Evolutionary conservation across 805 yeast genomes (phyloP).

Genomic region (Saturnispora serradocipensis): DNA sequence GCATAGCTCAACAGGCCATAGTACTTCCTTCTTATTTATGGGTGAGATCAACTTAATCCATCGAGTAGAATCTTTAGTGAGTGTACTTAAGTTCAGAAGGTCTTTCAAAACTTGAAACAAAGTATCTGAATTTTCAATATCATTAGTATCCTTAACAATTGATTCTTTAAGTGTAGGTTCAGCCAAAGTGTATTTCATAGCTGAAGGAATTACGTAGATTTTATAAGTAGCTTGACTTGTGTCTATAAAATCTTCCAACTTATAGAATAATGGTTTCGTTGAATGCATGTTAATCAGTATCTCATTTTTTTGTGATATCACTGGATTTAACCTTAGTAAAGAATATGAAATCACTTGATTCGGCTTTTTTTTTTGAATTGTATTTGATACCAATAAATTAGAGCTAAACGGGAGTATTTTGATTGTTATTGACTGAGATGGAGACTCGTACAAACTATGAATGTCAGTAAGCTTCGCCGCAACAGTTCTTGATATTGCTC

Average conservation of each 20-base stretch:
- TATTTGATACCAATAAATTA: constrained; percentile 28
- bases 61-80: constrained; percentile 21
- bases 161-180: not conserved
- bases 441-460: constrained; percentile 16
- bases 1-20: constrained; percentile 70
- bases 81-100: constrained; percentile 31
- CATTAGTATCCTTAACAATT: constrained; percentile 7
- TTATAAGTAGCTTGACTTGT: constrained; percentile 3
- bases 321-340: constrained; percentile 39
- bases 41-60: constrained; percentile 38
- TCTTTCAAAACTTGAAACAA: constrained; percentile 60
- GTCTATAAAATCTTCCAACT: constrained; percentile 28
- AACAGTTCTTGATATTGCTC: constrained; percentile 39
- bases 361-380: constrained; percentile 14
- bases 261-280: constrained; percentile 17
- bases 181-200: constrained; percentile 1
- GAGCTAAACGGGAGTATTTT: constrained; percentile 43
- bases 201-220: constrained; percentile 3
- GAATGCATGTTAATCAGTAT: constrained; percentile 30
- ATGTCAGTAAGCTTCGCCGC: constrained; percentile 17
- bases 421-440: constrained; percentile 22
- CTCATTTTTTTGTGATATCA: constrained; percentile 37
- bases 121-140: constrained; percentile 37
- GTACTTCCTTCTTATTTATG: constrained; percentile 39
- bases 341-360: constrained; percentile 15